These are phyloP conservation scores for Russula foetens DNA, from an alignment of 768 basidiomycete species.

Conservation along the genomic window DNA sequence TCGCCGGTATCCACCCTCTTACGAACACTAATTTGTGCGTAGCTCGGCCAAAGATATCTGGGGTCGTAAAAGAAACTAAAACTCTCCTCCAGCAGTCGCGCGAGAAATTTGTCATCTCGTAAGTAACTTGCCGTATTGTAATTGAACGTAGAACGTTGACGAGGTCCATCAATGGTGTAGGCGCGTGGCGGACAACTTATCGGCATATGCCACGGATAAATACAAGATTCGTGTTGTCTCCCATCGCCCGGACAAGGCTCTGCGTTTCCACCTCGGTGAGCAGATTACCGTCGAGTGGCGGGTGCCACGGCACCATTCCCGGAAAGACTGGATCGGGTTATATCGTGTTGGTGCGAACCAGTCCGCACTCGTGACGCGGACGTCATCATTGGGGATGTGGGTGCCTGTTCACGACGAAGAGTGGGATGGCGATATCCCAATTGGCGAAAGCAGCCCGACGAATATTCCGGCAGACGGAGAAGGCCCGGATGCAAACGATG, in stretches of 20 bases:
- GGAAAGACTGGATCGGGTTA: slow-evolving; percentile 94
- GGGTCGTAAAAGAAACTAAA: slow-evolving; percentile 90
- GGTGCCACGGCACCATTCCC: slow-evolving; percentile 78
- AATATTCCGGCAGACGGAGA: slow-evolving; percentile 19
- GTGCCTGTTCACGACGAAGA: slow-evolving; percentile 84
- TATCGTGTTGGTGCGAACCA: slow-evolving; percentile 86
- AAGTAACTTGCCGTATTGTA: slow-evolving; percentile 26
- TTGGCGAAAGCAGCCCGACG: slow-evolving; percentile 33
- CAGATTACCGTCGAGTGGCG: slow-evolving; percentile 82
- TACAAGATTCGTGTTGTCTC: slow-evolving; percentile 63
- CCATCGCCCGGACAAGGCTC: slow-evolving; percentile 41
- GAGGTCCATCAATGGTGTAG: slow-evolving; percentile 29
- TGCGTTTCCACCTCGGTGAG: slow-evolving; percentile 84
- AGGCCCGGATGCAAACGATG: slow-evolving; percentile 30
- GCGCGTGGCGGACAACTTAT: slow-evolving; percentile 76
- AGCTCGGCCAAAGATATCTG: slow-evolving; percentile 86
- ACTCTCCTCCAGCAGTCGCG: slow-evolving; percentile 83
- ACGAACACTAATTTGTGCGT: slow-evolving; percentile 10
- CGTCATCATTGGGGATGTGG: slow-evolving; percentile 87
- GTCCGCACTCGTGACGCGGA: slow-evolving; percentile 73
- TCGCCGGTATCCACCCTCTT: not conserved
- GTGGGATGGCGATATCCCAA: slow-evolving; percentile 83
- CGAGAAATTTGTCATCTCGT: slow-evolving; percentile 90
- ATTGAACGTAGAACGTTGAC: not conserved
- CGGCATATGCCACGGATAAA: slow-evolving; percentile 68